Percentiles rank a stretch among this genome's conserved stretches.
These are phyloP conservation scores for Silybum marianum DNA, from an alignment of 129 eudicot species.

Conservation along the genomic window DNA sequence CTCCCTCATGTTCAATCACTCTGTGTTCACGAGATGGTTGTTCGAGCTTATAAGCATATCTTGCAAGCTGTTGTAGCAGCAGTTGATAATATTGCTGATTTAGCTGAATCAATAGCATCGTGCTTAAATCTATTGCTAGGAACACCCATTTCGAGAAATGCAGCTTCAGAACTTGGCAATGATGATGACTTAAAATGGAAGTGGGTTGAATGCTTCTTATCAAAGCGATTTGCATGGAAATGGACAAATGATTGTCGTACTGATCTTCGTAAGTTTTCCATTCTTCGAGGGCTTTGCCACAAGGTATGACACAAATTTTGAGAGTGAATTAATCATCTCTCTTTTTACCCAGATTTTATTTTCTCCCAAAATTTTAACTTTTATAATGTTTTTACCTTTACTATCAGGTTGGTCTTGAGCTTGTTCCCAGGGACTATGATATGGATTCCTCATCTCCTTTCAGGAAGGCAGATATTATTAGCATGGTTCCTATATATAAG, in stretches of 20 bases:
- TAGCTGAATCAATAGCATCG: slow-evolving; percentile 77
- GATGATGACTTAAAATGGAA: slow-evolving; percentile 78
- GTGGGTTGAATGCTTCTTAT: slow-evolving; percentile 78
- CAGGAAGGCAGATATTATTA: slow-evolving; percentile 71
- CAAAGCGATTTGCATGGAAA: slow-evolving; percentile 76
- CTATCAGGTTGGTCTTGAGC: slow-evolving; percentile 92
- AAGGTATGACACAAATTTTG: slow-evolving; percentile 49
- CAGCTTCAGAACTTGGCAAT: slow-evolving; percentile 33
- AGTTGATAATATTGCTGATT: slow-evolving; percentile 60
- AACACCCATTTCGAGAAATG: slow-evolving; percentile 41
- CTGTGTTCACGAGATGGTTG: slow-evolving; percentile 97
- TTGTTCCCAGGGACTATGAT: slow-evolving; percentile 91
- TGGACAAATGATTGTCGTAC: slow-evolving; percentile 67
- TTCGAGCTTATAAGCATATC: slow-evolving; percentile 93
- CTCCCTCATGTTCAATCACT: slow-evolving; percentile 97
- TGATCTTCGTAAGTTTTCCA: slow-evolving; percentile 78
- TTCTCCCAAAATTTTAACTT: slow-evolving; percentile 8
- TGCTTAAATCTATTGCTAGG: slow-evolving; percentile 82
- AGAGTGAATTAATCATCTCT: neutral
- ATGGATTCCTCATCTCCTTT: slow-evolving; percentile 85
- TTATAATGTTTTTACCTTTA: slow-evolving; percentile 4
- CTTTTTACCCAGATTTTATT: neutral
- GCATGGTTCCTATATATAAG: slow-evolving; percentile 96
- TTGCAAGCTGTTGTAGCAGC: slow-evolving; percentile 89
- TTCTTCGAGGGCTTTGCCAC: slow-evolving; percentile 98